phyloP scores from a whole-genome alignment of 345 rosid species.

The Camelina hispida region DNA sequence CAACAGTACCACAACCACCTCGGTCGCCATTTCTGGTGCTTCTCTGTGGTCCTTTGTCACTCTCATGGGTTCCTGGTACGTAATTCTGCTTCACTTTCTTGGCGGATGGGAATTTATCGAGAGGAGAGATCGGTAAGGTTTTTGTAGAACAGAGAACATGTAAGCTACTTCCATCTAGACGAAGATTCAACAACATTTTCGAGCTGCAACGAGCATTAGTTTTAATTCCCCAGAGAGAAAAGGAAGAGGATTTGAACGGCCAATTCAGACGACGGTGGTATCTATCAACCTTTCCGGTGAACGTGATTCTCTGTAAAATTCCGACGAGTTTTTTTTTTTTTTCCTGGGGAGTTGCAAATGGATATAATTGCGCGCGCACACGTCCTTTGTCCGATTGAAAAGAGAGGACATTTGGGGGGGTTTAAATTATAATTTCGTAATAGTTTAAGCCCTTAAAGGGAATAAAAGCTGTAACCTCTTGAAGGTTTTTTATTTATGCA shows the following conservation, averaged over 20 bases:
- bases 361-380: conserved; percentile 39
- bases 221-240: not conserved
- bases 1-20: conserved; percentile 37
- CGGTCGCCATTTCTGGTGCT: conserved; percentile 37
- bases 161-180: conserved; percentile 56
- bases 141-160: conserved; percentile 51
- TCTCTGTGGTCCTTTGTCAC: conserved; percentile 34
- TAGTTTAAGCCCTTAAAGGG: conserved; percentile 60
- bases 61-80: conserved; percentile 45
- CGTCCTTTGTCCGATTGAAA: conserved; percentile 4
- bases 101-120: conserved; percentile 46
- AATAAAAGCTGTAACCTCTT: conserved; percentile 39
- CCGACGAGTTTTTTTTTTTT: conserved; percentile 5
- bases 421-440: not conserved
- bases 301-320: not conserved
- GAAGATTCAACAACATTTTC: conserved; percentile 66
- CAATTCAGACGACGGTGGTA: not conserved
- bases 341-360: not conserved
- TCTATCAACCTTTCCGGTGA: not conserved
- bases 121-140: conserved; percentile 52
- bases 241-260: not conserved
- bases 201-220: conserved; percentile 23
- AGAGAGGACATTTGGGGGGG: not conserved
- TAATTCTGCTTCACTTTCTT: conserved; percentile 43
- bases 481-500: not conserved